Conservation (phyloP, 495 filamentous ascomycete genomes). For the Penicillium longicatenatum region DNA sequence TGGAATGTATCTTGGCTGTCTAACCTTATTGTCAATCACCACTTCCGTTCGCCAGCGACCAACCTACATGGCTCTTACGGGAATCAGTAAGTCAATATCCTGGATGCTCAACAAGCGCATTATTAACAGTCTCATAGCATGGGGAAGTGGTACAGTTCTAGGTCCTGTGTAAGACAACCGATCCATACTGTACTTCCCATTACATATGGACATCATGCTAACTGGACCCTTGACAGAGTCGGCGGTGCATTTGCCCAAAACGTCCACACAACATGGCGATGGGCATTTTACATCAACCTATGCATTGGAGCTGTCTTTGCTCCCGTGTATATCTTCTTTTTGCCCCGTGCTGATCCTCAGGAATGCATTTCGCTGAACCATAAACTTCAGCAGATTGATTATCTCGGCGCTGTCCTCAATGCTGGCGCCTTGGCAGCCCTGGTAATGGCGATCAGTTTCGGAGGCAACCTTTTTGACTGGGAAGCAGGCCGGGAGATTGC, state of each 20-base stretch:
- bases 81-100: conserved; percentile 20
- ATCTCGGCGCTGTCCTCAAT: conserved; percentile 33
- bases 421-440: conserved; percentile 43
- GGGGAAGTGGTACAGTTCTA: conserved; percentile 44
- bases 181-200: neutral
- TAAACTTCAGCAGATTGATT: conserved; percentile 42
- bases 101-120: neutral
- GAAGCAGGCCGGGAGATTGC: conserved; percentile 53
- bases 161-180: conserved; percentile 49
- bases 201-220: neutral
- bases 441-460: conserved; percentile 57
- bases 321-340: conserved; percentile 58
- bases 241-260: conserved; percentile 60
- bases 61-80: conserved; percentile 33
- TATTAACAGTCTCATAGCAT: conserved; percentile 23
- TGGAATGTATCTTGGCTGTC: conserved; percentile 40
- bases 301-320: conserved; percentile 52
- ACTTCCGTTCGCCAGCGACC: conserved; percentile 38
- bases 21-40: conserved; percentile 33
- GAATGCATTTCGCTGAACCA: conserved; percentile 34
- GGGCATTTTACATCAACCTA: conserved; percentile 77
- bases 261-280: conserved; percentile 52
- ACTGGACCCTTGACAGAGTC: conserved; percentile 28
- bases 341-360: conserved; percentile 52
- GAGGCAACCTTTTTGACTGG: conserved; percentile 57